phyloP scores from a whole-genome alignment of 495 filamentous ascomycete genomes.

The Penicillium paradoxum region DNA sequence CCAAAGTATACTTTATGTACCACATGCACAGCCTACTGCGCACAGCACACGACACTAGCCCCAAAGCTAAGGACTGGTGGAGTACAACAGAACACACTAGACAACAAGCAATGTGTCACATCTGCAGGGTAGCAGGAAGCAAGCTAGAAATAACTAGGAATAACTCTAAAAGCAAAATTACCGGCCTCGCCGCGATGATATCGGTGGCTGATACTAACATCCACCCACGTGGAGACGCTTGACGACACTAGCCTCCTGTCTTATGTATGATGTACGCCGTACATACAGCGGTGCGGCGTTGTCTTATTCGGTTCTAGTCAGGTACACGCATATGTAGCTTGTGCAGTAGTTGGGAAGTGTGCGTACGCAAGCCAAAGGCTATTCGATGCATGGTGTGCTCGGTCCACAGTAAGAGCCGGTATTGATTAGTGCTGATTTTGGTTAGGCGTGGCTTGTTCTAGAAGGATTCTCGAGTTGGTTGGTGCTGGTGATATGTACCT shows the following conservation, averaged over 20 bases:
- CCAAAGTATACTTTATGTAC: not conserved
- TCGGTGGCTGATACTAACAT: slow-evolving; percentile 5
- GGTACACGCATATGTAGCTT: not conserved
- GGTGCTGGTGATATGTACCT: not conserved
- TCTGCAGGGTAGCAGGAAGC: not conserved
- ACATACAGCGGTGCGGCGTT: not conserved
- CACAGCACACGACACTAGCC: not conserved
- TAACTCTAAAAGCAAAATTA: slow-evolving; percentile 5
- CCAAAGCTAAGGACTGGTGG: not conserved
- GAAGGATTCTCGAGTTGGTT: not conserved
- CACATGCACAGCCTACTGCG: not conserved
- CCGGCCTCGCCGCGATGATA: slow-evolving; percentile 1
- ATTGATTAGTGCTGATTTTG: not conserved
- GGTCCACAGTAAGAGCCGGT: not conserved
- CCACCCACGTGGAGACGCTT: slow-evolving; percentile 1
- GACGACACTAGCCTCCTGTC: not conserved
- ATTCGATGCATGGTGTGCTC: not conserved
- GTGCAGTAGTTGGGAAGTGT: not conserved
- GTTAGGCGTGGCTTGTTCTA: not conserved
- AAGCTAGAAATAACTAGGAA: slow-evolving; percentile 1
- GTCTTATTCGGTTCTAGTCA: slow-evolving; percentile 4
- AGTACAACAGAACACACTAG: not conserved
- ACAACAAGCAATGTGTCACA: slow-evolving; percentile 1
- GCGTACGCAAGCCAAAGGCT: not conserved
- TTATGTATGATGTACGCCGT: not conserved